Percentiles rank a stretch among this genome's conserved stretches.
Conservation (phyloP, 2,329 filamentous ascomycete species). For the Westerdykella sp. region DNA sequence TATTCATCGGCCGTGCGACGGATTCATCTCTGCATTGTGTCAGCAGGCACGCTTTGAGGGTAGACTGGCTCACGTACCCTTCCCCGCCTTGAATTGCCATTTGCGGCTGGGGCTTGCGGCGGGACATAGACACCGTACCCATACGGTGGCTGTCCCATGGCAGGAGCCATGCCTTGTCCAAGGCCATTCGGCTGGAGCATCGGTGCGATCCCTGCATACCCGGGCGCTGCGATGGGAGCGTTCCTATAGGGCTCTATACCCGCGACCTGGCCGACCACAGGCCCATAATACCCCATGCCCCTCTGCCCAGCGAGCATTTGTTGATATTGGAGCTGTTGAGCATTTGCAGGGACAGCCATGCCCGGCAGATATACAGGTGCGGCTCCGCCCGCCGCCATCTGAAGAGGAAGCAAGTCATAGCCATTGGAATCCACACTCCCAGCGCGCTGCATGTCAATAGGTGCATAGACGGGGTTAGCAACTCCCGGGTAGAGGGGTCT, state of each 20-base stretch:
- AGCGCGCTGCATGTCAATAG: conserved; percentile 41
- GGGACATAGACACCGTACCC: conserved; percentile 50
- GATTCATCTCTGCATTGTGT: background rate
- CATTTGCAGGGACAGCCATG: conserved; percentile 39
- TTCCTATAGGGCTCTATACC: conserved; percentile 41
- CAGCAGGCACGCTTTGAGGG: conserved; percentile 7
- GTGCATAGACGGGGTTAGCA: conserved; percentile 36
- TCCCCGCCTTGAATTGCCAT: conserved; percentile 41
- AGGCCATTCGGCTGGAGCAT: conserved; percentile 47
- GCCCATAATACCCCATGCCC: conserved; percentile 39
- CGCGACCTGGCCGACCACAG: conserved; percentile 38
- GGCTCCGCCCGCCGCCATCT: conserved; percentile 25
- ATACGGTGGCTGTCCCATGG: conserved; percentile 37
- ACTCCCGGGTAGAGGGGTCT: conserved; percentile 35
- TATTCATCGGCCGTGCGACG: background rate
- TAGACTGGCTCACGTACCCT: conserved; percentile 42
- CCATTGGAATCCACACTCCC: conserved; percentile 46
- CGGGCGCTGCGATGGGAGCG: conserved; percentile 37
- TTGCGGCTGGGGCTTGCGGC: conserved; percentile 26
- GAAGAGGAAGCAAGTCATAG: conserved; percentile 41
- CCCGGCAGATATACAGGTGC: conserved; percentile 31
- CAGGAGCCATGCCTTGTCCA: conserved; percentile 31
- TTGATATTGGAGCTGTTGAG: conserved; percentile 53
- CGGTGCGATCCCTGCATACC: conserved; percentile 33
- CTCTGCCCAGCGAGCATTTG: conserved; percentile 47